Conservation (phyloP, 177 flowering plant genomes). For the Telopea speciosissima region DNA sequence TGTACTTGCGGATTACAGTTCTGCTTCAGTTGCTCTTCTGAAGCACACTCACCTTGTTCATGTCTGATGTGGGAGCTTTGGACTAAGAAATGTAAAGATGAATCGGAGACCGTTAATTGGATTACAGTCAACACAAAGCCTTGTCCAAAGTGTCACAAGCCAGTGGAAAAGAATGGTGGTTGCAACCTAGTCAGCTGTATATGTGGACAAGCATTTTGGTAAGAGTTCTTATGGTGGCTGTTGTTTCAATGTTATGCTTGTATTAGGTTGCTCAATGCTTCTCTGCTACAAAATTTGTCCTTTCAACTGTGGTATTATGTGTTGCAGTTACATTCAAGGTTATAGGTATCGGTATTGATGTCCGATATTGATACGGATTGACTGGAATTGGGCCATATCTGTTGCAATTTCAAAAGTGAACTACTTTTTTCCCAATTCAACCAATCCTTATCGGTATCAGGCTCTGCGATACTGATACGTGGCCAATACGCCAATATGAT, state of each 20-base stretch:
- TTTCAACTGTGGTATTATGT: too few species aligned
- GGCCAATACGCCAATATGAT: too few species aligned
- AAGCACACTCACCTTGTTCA: conserved; percentile 77
- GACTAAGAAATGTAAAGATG: conserved; percentile 61
- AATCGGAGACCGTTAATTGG: conserved; percentile 68
- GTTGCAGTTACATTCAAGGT: too few species aligned
- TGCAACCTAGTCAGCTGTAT: conserved; percentile 62
- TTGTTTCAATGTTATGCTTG: background rate
- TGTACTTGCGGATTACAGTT: conserved; percentile 67
- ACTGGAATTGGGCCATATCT: too few species aligned
- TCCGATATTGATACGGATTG: too few species aligned
- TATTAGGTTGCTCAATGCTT: background rate
- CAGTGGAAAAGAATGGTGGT: conserved; percentile 76
- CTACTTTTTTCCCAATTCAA: too few species aligned
- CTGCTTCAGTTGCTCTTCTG: conserved; percentile 60
- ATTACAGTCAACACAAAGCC: conserved; percentile 63
- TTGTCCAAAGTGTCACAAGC: conserved; percentile 72
- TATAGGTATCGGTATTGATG: too few species aligned
- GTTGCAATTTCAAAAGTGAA: too few species aligned
- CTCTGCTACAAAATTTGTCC: too few species aligned
- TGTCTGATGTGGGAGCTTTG: conserved; percentile 76
- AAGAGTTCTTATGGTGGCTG: conserved; percentile 10
- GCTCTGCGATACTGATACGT: too few species aligned
- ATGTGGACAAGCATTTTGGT: conserved; percentile 74
- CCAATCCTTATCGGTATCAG: too few species aligned